phyloP scores from a whole-genome alignment of 23 red algal species.

The Gracilaria caudata region DNA sequence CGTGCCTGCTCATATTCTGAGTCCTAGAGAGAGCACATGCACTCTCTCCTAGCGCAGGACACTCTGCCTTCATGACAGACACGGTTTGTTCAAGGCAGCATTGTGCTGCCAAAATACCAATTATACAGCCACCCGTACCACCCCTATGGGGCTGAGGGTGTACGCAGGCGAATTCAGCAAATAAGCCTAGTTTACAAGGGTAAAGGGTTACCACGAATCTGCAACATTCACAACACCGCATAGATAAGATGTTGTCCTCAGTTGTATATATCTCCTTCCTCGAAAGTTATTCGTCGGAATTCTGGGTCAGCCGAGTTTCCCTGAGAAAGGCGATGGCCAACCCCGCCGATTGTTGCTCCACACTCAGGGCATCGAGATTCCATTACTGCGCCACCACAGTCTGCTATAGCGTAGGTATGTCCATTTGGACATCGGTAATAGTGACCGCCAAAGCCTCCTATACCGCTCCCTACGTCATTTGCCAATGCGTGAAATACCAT shows the following conservation, averaged over 20 bases:
- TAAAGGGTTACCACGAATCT: too few relatives aligned
- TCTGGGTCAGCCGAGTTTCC: not conserved
- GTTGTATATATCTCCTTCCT: not conserved
- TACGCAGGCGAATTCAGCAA: too few relatives aligned
- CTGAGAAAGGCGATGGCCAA: not conserved
- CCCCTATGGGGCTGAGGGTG: too few relatives aligned
- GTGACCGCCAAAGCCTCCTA: constrained; percentile 18
- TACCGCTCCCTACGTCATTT: not conserved
- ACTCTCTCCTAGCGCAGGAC: too few relatives aligned
- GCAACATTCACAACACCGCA: too few relatives aligned
- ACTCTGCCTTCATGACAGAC: too few relatives aligned
- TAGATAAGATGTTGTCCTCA: not conserved
- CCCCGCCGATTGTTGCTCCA: not conserved
- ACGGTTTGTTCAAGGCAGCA: too few relatives aligned
- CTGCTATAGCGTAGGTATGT: constrained; percentile 7
- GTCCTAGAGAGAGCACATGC: too few relatives aligned
- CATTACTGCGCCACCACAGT: constrained; percentile 22
- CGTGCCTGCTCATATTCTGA: too few relatives aligned
- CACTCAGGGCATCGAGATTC: constrained; percentile 4
- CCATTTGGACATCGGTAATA: constrained; percentile 27
- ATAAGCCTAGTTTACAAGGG: too few relatives aligned
- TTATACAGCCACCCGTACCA: too few relatives aligned
- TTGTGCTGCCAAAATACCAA: too few relatives aligned
- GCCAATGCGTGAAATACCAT: constrained; percentile 17
- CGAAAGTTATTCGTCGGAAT: not conserved